Base-by-base conservation (phyloP, 2,329 filamentous ascomycete species). In the Drechslerella dactyloides region DNA sequence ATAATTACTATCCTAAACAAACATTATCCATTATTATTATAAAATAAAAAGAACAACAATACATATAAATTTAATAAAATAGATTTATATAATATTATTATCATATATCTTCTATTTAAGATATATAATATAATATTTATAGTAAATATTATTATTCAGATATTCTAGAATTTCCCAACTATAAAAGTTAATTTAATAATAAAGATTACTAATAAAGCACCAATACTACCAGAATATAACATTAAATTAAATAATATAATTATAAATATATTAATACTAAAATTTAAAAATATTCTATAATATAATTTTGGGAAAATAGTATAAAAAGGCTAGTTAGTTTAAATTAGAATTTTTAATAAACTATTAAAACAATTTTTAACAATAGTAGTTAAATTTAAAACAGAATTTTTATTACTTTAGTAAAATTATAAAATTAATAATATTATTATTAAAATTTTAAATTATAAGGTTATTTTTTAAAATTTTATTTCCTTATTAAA, bases 61-160 rank as follows among this genome's bases (percentile, higher is more conserved):
- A 35, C 35, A n/a, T 61, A 61, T 30, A 19, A 52, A 15, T 61
- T 61, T n/a, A n/a, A n/a, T n/a, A n/a, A n/a, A n/a, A n/a, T n/a
- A n/a, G n/a, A n/a, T n/a, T n/a, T n/a, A n/a, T n/a, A n/a, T n/a
- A n/a, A n/a, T n/a, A n/a, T n/a, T n/a, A n/a, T n/a, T n/a, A n/a
- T n/a, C n/a, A n/a, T n/a, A n/a, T n/a, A n/a, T n/a, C n/a, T n/a
- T n/a, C n/a, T n/a, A n/a, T n/a, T n/a, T n/a, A n/a, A n/a, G n/a
- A n/a, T n/a, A n/a, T n/a, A n/a, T n/a, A n/a, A n/a, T n/a, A n/a
- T n/a, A n/a, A n/a, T n/a, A n/a, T n/a, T n/a, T n/a, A n/a, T n/a
- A n/a, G n/a, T n/a, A n/a, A n/a, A 13, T 15, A 51, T 56, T 30
- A 42, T 24, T 21, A 17, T 37, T 17, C 15, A 30, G n/a, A 37